Percentiles rank a stretch among this genome's conserved stretches.
Evolutionary conservation across 331 rosid species (phyloP).

Genomic region (Malus hybrid): DNA sequence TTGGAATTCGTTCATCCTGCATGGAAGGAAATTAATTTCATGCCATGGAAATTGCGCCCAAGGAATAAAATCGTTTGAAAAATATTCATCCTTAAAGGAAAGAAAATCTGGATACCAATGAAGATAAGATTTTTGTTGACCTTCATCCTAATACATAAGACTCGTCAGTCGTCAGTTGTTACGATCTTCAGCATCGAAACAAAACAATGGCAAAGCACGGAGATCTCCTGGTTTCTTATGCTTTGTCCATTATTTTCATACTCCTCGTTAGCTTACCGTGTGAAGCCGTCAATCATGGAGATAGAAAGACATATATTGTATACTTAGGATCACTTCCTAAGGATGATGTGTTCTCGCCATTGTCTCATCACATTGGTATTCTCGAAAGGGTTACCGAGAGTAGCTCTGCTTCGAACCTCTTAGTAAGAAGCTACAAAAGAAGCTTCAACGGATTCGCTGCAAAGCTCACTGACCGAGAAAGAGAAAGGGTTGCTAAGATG

Average conservation of each 20-base stretch:
- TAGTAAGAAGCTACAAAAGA: constrained; percentile 22
- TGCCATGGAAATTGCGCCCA: neutral
- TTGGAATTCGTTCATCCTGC: neutral
- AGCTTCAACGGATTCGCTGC: constrained; percentile 41
- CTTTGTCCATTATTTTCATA: neutral
- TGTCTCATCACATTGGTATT: constrained; percentile 21
- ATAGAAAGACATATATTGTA: constrained; percentile 9
- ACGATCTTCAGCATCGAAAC: too few relatives aligned
- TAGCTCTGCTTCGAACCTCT: neutral
- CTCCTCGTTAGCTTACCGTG: neutral
- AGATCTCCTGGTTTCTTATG: neutral
- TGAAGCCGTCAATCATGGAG: neutral
- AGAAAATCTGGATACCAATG: neutral
- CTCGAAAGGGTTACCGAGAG: constrained; percentile 3
- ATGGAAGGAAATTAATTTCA: neutral
- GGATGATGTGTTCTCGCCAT: constrained; percentile 6
- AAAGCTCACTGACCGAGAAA: constrained; percentile 16
- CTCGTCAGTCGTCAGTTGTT: neutral
- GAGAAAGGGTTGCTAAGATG: constrained; percentile 3
- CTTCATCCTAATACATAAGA: neutral
- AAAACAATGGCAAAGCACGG: neutral
- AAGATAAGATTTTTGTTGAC: neutral
- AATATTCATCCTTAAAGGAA: neutral
- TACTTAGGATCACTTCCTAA: constrained; percentile 28
- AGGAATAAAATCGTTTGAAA: neutral